Percentiles rank a stretch among this genome's conserved stretches.
These are phyloP conservation scores for Trypanosoma melophagium DNA, from an alignment of 208 protist species.

Conservation along the genomic window DNA sequence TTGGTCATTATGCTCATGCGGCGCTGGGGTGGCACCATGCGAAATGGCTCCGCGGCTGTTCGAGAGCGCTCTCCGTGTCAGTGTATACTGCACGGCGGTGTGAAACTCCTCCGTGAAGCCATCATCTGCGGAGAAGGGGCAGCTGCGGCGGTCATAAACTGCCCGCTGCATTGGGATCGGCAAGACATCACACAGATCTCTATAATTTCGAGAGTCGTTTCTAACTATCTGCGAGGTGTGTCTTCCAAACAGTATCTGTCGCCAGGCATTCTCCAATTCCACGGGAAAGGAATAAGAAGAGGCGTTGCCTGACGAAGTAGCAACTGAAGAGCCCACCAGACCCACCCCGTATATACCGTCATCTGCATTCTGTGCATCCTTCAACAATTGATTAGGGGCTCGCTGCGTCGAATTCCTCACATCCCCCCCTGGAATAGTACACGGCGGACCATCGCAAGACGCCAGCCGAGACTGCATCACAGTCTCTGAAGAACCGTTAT, in stretches of 20 bases:
- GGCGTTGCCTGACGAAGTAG: too few relatives aligned
- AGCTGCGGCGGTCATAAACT: conserved; percentile 50
- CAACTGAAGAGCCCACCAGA: too few relatives aligned
- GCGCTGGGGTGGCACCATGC: too few relatives aligned
- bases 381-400: conserved; percentile 12
- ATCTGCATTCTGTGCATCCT: not conserved
- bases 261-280: conserved; percentile 3
- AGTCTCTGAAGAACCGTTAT: too few relatives aligned
- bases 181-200: conserved; percentile 3
- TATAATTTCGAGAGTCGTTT: not conserved
- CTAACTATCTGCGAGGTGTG: not conserved
- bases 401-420: conserved; percentile 7
- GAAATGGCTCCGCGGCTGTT: conserved; percentile 12
- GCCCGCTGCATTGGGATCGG: conserved; percentile 31
- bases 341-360: too few relatives aligned
- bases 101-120: conserved; percentile 54
- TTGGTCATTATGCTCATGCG: not conserved
- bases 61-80: conserved; percentile 41
- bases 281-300: not conserved
- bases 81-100: conserved; percentile 34
- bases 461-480: too few relatives aligned
- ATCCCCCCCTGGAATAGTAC: not conserved
- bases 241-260: conserved; percentile 9
- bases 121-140: conserved; percentile 38
- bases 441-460: too few relatives aligned